These are phyloP conservation scores for Eutrema yunnanense DNA, from an alignment of 345 rosid genomes.

Conservation along the genomic window DNA sequence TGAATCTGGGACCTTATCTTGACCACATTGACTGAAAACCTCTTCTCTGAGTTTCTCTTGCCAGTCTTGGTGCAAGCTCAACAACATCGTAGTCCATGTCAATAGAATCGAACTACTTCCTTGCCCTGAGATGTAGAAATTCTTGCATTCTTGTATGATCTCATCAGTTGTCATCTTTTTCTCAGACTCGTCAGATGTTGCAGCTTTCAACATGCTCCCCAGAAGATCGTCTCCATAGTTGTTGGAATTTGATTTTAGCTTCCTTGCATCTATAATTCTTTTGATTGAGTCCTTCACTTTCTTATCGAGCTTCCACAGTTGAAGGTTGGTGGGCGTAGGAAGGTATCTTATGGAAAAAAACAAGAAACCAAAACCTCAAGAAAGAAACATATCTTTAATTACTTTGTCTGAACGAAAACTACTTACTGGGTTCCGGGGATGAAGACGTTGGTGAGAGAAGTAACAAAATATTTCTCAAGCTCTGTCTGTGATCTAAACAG, in stretches of 20 bases:
- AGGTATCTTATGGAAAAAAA: not conserved
- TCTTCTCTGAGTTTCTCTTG: not conserved
- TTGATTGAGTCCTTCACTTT: not conserved
- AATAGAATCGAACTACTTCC: not conserved
- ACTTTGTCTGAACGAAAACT: not conserved
- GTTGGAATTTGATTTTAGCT: not conserved
- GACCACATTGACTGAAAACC: not conserved
- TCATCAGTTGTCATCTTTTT: not conserved
- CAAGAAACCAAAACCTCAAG: not conserved
- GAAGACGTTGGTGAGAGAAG: not conserved
- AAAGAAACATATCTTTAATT: not conserved
- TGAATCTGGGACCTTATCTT: not conserved
- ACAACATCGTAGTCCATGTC: not conserved
- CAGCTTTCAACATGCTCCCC: not conserved
- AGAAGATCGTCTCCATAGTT: conserved; percentile 3
- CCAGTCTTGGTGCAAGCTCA: not conserved
- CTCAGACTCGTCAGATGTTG: not conserved
- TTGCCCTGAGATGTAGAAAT: not conserved
- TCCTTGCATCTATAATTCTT: not conserved
- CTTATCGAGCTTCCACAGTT: not conserved
- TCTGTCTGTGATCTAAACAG: not conserved
- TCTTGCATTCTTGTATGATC: not conserved
- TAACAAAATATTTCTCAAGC: not conserved
- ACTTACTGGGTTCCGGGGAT: not conserved
- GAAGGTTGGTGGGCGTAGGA: not conserved